Evolutionary conservation across 192 early-diverging fungal genomes (phyloP).

Genomic region (Umbelopsis ramanniana): DNA sequence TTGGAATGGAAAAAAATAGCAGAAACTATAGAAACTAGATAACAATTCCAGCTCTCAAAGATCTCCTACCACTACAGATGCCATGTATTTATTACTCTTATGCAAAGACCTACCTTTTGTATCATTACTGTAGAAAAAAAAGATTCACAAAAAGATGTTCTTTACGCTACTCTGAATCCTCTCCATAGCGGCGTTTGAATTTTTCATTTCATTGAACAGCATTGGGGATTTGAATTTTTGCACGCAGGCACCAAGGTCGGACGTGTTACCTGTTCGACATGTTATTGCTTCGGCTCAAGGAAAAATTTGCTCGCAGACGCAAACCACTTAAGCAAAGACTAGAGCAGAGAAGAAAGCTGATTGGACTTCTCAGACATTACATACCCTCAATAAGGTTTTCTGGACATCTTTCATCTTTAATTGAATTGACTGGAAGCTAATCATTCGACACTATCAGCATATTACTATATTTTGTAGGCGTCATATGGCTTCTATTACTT

Average conservation of each 20-base stretch:
- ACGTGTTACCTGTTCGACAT: slow-evolving; percentile 18
- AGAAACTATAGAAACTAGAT: background rate
- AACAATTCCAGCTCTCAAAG: background rate
- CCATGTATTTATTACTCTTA: background rate
- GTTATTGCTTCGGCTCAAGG: background rate
- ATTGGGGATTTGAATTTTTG: background rate
- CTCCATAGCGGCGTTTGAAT: background rate
- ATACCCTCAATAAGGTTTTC: slow-evolving; percentile 9
- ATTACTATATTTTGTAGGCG: slow-evolving; percentile 59
- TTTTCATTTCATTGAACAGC: background rate
- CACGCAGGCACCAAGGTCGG: background rate
- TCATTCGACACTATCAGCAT: slow-evolving; percentile 40
- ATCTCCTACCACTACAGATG: background rate
- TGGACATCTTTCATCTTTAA: background rate
- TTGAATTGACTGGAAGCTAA: background rate
- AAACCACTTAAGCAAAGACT: background rate
- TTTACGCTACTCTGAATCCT: background rate
- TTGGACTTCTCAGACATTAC: background rate
- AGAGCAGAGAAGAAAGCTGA: background rate
- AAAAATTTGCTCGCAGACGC: slow-evolving; percentile 1
- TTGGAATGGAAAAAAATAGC: slow-evolving; percentile 41
- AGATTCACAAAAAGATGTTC: too few species aligned
- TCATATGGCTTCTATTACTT: slow-evolving; percentile 67
- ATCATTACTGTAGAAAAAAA: background rate
- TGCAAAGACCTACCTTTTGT: background rate